Evolutionary conservation across 1,284 basidiomycete species (phyloP), one percentile per base, ranked within the genome.

Genomic region (Stereum hirsutum): DNA sequence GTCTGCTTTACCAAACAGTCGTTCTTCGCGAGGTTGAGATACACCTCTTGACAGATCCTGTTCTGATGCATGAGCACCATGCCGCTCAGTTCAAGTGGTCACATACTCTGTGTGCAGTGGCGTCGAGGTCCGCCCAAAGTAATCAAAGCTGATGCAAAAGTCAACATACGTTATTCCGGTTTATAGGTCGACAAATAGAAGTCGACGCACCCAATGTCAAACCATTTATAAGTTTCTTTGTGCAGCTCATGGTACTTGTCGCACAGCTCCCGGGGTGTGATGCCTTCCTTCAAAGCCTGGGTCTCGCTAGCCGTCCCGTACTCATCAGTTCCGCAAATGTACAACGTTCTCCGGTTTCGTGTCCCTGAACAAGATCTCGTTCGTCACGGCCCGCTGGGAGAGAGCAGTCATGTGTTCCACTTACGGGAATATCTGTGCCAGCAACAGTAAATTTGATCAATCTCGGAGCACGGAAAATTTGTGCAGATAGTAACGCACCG

Each of bases 291-390:
- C 46, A 97, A 64, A 3, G 95, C 96, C 65, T 96, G 89, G 2
- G 94, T 98, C 72, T 99, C 95, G 1, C 96, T 97, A 0, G 95
- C 95, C 2, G 95, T 99, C 26, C 95, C 95, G 57, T 99, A 99
- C 65, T 99, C 95, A 60, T 99, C 95, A 5, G 96, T 99, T 37
- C 96, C 96, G 62, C 96, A 99, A 50, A 99, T 78, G 63, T 94
- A 90, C 5, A 83, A 64, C 1, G 84, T 87, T 45, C 75, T 72
- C 54, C 80, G 69, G 65, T 89, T 87, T 54, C 83, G 68, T 32
- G 83, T 80, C 19, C 86, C 87, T 89, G 47, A 1, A 19, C 33
- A 14, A 8, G 25, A 23, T 35, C 10, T 17, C 11, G 35, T 37
- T 28, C 4, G 30, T 21, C 28, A 44, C n/a, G 28, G 24, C 17